Percentiles rank a stretch among this genome's conserved stretches.
Evolutionary conservation across 306 rosid species (phyloP).

Genomic region (Mimosa bimucronata): DNA sequence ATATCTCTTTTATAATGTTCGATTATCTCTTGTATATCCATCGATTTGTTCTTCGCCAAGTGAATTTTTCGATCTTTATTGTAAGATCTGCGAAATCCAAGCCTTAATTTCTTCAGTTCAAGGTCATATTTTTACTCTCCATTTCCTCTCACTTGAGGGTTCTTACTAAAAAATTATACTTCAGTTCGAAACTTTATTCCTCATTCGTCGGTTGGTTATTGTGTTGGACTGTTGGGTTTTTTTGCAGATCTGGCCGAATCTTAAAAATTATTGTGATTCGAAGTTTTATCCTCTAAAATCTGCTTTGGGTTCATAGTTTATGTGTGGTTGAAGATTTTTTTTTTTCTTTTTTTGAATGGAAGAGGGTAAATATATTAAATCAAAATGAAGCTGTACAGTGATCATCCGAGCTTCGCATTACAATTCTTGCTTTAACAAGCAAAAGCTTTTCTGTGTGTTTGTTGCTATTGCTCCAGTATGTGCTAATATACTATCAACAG

Average conservation of each 20-base stretch:
- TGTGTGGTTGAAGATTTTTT: constrained; percentile 12
- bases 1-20: too few relatives aligned
- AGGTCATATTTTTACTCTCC: constrained; percentile 60
- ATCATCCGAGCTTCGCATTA: too few relatives aligned
- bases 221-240: constrained; percentile 15
- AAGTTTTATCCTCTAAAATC: constrained; percentile 28
- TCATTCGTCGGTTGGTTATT: constrained; percentile 1
- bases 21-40: constrained; percentile 29
- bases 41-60: not conserved
- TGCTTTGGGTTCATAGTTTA: constrained; percentile 33
- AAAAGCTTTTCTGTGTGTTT: too few relatives aligned
- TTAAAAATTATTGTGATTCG: not conserved
- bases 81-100: constrained; percentile 46
- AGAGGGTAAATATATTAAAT: too few relatives aligned
- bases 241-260: constrained; percentile 63
- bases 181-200: not conserved
- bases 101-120: constrained; percentile 27
- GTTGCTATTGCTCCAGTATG: too few relatives aligned
- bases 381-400: too few relatives aligned
- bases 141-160: constrained; percentile 33
- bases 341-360: too few relatives aligned
- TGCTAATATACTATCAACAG: too few relatives aligned
- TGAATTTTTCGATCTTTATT: not conserved
- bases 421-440: too few relatives aligned
- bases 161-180: not conserved